Conservation (phyloP, 2,329 filamentous ascomycete species). For the Exserohilum rostratum region DNA sequence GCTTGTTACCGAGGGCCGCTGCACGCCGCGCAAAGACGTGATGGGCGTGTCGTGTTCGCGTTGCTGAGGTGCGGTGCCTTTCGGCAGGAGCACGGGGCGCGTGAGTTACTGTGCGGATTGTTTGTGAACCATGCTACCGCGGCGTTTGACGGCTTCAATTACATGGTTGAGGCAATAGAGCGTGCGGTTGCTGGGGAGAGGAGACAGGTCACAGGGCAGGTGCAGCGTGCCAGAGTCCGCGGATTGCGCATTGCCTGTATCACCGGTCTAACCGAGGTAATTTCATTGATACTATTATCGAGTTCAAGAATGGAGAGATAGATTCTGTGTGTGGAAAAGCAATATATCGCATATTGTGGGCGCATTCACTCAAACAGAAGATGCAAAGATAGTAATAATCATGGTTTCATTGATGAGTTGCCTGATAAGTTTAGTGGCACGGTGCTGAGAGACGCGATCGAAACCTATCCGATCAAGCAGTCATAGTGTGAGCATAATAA, state of each 20-base stretch:
- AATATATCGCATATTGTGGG: not conserved
- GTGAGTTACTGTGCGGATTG: too few species aligned
- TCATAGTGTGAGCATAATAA: constrained; percentile 40
- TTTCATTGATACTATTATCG: too few species aligned
- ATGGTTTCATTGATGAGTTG: constrained; percentile 33
- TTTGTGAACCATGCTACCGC: too few species aligned
- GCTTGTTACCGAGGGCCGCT: not conserved
- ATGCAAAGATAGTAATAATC: constrained; percentile 7
- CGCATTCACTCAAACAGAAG: not conserved
- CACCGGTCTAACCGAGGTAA: too few species aligned
- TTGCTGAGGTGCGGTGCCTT: constrained; percentile 9
- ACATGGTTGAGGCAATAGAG: too few species aligned
- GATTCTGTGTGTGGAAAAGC: too few species aligned
- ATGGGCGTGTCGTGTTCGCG: constrained; percentile 13
- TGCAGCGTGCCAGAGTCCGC: too few species aligned
- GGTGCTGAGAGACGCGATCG: constrained; percentile 41
- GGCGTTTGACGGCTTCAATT: too few species aligned
- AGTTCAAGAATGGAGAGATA: too few species aligned
- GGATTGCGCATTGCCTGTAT: too few species aligned
- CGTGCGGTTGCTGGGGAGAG: too few species aligned
- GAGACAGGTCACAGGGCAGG: too few species aligned
- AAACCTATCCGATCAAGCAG: constrained; percentile 42
- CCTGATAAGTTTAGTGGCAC: constrained; percentile 31
- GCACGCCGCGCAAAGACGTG: not conserved
- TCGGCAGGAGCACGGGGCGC: constrained; percentile 1